Percentiles rank a stretch among this genome's conserved stretches.
Evolutionary conservation across 441 rosid genomes (phyloP).

Genomic region (Theobroma grandiflorum): DNA sequence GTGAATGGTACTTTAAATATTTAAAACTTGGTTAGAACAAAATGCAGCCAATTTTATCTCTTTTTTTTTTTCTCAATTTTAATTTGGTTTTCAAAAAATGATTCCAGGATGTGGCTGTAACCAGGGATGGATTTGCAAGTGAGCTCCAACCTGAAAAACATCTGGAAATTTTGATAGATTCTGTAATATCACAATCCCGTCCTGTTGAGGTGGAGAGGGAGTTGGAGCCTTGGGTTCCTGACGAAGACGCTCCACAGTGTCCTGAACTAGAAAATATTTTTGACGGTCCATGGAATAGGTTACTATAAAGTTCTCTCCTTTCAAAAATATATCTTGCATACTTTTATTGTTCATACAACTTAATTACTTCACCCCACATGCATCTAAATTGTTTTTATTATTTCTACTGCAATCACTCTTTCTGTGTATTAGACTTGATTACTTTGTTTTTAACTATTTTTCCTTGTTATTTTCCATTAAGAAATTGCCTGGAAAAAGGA

Average conservation of each 20-base stretch:
- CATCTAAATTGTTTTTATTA: slow-evolving; percentile 9
- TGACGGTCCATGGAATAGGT: slow-evolving; percentile 75
- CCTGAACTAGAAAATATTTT: slow-evolving; percentile 82
- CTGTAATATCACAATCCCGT: slow-evolving; percentile 74
- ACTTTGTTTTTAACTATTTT: slow-evolving; percentile 10
- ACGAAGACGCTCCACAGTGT: slow-evolving; percentile 64
- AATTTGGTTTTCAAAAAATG: slow-evolving; percentile 28
- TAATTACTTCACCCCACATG: slow-evolving; percentile 10
- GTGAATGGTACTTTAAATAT: not conserved
- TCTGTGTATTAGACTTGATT: not conserved
- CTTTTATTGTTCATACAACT: slow-evolving; percentile 7
- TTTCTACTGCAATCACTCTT: slow-evolving; percentile 6
- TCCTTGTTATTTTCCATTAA: not conserved
- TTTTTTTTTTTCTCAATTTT: not conserved
- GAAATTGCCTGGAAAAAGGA: not conserved
- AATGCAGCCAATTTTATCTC: not conserved
- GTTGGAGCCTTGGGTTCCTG: slow-evolving; percentile 89
- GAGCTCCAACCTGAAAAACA: slow-evolving; percentile 62
- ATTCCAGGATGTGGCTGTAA: slow-evolving; percentile 78
- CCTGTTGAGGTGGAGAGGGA: slow-evolving; percentile 68
- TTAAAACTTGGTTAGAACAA: not conserved
- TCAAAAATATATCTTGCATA: slow-evolving; percentile 25
- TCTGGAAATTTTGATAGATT: slow-evolving; percentile 79
- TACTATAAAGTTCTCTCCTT: slow-evolving; percentile 33
- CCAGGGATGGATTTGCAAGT: slow-evolving; percentile 62